Evolutionary conservation across 257 asterid genomes (phyloP), one percentile per base, ranked within the genome.

Genomic region (Mitragyna speciosa): DNA sequence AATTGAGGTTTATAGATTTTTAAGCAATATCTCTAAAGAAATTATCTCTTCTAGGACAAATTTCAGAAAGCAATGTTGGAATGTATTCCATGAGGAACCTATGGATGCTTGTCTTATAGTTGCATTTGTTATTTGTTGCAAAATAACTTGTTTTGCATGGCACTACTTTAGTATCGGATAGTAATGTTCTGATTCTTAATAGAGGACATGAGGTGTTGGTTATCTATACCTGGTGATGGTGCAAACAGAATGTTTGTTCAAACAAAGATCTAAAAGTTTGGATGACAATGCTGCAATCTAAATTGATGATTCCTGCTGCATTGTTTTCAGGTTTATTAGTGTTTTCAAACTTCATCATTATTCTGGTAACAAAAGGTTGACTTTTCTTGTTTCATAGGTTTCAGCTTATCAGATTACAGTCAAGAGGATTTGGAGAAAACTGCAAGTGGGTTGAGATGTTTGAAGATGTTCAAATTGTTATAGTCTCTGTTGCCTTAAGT

Each of bases 371-470:
- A 26, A 15, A 48, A 20, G 1, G n/a, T 30, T 72, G 26, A 72
- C 70, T 47, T 75, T 75, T 73, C 16, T 80, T 80, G 80, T 26
- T 86, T 49, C 52, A 82, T 79, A 92, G 99, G 83, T 94, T 80
- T 81, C 97, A 96, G 91, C 95, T 94, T 82, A 89, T 92, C 80
- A 88, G 95, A 82, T 83, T 94, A 77, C 98, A 92, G 81, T 92
- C 98, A 11, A 90, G 89, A 83, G 94, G 95, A 63, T 90, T 89
- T 54, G 97, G 96, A 79, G 98, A 92, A 84, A 93, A 87, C 87
- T 90, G 96, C 92, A 92, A 94, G 91, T 94, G 97, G 99, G 86
- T 96, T 51, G 93, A 92, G 88, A 94, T 92, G 96, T 89, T 92
- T 56, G 97, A 94, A 83, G 98, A 92, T 56, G 94, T 91, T 74